phyloP scores from a whole-genome alignment of 75 land plant species.

The Pseudotsuga menziesii region DNA sequence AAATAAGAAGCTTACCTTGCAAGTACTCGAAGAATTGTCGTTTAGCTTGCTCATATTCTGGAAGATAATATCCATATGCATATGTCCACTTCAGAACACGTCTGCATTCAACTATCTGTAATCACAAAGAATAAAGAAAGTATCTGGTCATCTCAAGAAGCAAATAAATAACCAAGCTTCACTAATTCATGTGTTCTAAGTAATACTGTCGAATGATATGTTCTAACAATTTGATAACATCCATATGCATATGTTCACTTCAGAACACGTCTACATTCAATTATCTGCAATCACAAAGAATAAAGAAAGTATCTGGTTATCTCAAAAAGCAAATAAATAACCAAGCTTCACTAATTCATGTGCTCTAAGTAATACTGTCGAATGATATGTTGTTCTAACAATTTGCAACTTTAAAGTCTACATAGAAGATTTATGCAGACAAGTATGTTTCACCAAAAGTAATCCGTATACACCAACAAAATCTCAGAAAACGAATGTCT shows the following conservation, averaged over 20 bases:
- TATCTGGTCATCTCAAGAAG: background rate
- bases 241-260: slow-evolving; percentile 99
- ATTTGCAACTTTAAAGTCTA: no score
- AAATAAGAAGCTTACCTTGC: slow-evolving; percentile 58
- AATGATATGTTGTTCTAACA: background rate
- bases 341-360: background rate
- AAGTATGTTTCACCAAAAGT: no score
- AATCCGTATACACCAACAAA: no score
- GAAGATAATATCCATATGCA: slow-evolving; percentile 94
- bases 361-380: background rate
- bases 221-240: slow-evolving; percentile 49
- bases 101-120: slow-evolving; percentile 95
- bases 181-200: background rate
- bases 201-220: background rate
- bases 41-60: slow-evolving; percentile 73
- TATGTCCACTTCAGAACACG: slow-evolving; percentile 93
- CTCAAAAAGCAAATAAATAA: slow-evolving; percentile 2
- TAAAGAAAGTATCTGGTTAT: background rate
- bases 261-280: slow-evolving; percentile 88
- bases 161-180: background rate
- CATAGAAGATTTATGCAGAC: background rate
- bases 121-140: slow-evolving; percentile 3
- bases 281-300: slow-evolving; percentile 52
- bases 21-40: slow-evolving; percentile 86
- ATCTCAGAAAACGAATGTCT: no score